Percentiles rank a stretch among this genome's conserved stretches.
Conservation (phyloP, 2,329 filamentous ascomycete species). For the Diaporthe sp. region DNA sequence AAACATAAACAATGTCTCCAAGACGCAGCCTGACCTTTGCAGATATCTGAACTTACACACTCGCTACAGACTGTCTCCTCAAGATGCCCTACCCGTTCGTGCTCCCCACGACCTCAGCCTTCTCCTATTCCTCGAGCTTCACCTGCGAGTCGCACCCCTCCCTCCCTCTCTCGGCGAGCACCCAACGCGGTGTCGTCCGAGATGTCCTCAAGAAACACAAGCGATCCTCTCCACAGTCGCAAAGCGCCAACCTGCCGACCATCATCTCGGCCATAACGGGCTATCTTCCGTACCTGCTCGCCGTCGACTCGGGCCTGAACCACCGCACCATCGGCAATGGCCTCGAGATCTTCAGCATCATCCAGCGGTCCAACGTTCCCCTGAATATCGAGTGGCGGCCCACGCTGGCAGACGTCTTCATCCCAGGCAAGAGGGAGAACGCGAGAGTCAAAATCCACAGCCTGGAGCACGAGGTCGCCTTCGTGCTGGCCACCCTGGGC, state of each 20-base stretch:
- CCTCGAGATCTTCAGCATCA: constrained; percentile 75
- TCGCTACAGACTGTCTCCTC: constrained; percentile 26
- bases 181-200: constrained; percentile 85
- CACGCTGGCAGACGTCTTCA: constrained; percentile 75
- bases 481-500: constrained; percentile 82
- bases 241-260: constrained; percentile 77
- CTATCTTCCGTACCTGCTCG: constrained; percentile 88
- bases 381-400: constrained; percentile 87
- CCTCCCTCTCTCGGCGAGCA: constrained; percentile 84
- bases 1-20: not conserved
- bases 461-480: constrained; percentile 86
- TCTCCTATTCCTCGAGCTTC: constrained; percentile 85
- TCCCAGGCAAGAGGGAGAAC: constrained; percentile 72
- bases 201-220: constrained; percentile 92
- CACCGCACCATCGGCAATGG: constrained; percentile 57
- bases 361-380: constrained; percentile 65
- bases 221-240: constrained; percentile 79
- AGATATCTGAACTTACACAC: constrained; percentile 12
- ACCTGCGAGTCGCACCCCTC: constrained; percentile 89
- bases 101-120: constrained; percentile 89
- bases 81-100: constrained; percentile 91
- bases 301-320: constrained; percentile 80
- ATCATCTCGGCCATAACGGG: constrained; percentile 78
- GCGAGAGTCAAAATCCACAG: constrained; percentile 78
- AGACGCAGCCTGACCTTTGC: not conserved